Evolutionary conservation across 1,139 yeast genomes (phyloP).

Genomic region (Blastobotrys aristatus): DNA sequence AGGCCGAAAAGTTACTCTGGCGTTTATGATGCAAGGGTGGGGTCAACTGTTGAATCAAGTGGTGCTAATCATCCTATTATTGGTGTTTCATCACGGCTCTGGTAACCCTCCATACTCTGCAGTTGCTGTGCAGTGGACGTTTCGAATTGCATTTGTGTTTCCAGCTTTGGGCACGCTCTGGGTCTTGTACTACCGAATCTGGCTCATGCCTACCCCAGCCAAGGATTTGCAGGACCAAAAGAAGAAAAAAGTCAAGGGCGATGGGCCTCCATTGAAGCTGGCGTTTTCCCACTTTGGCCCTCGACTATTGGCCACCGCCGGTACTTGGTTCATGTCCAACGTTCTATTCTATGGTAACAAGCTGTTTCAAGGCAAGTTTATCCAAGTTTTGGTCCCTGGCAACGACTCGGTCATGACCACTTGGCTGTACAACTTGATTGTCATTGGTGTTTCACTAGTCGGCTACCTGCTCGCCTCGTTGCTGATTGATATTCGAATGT

Average conservation of each 20-base stretch:
- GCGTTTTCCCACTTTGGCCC: slow-evolving; percentile 62
- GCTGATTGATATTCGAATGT: slow-evolving; percentile 47
- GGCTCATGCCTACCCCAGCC: slow-evolving; percentile 36
- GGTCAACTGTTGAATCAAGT: slow-evolving; percentile 41
- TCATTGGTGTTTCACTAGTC: slow-evolving; percentile 64
- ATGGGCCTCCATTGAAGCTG: slow-evolving; percentile 30
- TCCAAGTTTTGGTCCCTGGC: slow-evolving; percentile 53
- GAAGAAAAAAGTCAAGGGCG: slow-evolving; percentile 36
- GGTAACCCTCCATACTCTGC: slow-evolving; percentile 37
- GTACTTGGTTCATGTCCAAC: slow-evolving; percentile 94
- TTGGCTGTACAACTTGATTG: slow-evolving; percentile 56
- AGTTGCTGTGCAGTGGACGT: slow-evolving; percentile 37
- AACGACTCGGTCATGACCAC: slow-evolving; percentile 81
- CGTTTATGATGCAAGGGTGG: slow-evolving; percentile 43
- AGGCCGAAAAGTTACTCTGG: slow-evolving; percentile 39
- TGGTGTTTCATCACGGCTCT: slow-evolving; percentile 47
- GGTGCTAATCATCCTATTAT: slow-evolving; percentile 33
- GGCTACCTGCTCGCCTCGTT: slow-evolving; percentile 62
- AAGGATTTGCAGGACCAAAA: slow-evolving; percentile 29
- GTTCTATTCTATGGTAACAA: slow-evolving; percentile 91
- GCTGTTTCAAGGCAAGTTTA: slow-evolving; percentile 68
- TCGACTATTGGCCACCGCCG: slow-evolving; percentile 93
- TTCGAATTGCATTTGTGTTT: slow-evolving; percentile 36
- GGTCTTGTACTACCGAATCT: slow-evolving; percentile 37
- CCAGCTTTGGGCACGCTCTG: slow-evolving; percentile 39